Conservation (phyloP, 73 alveolate species). For the Tetrahymena elliotti region DNA sequence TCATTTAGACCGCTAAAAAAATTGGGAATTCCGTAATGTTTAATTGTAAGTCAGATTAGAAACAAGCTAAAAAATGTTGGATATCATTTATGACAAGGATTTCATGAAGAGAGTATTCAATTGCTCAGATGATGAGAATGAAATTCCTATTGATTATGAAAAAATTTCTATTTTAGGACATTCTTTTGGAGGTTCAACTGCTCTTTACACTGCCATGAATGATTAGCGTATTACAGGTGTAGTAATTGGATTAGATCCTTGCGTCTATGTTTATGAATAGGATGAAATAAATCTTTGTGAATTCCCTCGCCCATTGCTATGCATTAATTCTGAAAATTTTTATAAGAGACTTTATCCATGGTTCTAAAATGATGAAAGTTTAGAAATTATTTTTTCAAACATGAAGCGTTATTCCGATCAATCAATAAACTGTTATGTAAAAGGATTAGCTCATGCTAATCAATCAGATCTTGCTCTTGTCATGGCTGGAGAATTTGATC, state of each 20-base stretch:
- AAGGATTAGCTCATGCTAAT: neutral
- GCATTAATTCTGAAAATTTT: slow-evolving; percentile 29
- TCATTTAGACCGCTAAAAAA: slow-evolving; percentile 2
- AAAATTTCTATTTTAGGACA: slow-evolving; percentile 19
- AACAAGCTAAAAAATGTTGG: neutral
- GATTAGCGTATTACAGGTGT: slow-evolving; percentile 26
- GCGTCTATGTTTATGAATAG: neutral
- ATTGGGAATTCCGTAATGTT: slow-evolving; percentile 9
- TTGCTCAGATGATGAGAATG: neutral
- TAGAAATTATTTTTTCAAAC: neutral
- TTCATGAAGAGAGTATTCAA: neutral
- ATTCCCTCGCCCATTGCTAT: slow-evolving; percentile 11
- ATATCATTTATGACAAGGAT: slow-evolving; percentile 8
- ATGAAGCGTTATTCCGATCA: neutral
- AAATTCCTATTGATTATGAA: neutral
- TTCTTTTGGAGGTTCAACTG: slow-evolving; percentile 41
- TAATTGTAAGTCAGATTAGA: slow-evolving; percentile 5
- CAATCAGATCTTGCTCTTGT: neutral
- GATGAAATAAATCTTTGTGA: slow-evolving; percentile 4
- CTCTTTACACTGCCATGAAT: neutral
- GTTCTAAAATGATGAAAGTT: slow-evolving; percentile 30
- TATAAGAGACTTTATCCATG: slow-evolving; percentile 25
- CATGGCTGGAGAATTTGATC: neutral
- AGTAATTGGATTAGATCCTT: slow-evolving; percentile 10
- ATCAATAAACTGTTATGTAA: neutral